A percentile compares a stretch with the other conserved stretches of the same genome.
These are phyloP conservation scores for Cladorrhinum samala DNA, from an alignment of 495 filamentous ascomycete genomes.

Conservation along the genomic window DNA sequence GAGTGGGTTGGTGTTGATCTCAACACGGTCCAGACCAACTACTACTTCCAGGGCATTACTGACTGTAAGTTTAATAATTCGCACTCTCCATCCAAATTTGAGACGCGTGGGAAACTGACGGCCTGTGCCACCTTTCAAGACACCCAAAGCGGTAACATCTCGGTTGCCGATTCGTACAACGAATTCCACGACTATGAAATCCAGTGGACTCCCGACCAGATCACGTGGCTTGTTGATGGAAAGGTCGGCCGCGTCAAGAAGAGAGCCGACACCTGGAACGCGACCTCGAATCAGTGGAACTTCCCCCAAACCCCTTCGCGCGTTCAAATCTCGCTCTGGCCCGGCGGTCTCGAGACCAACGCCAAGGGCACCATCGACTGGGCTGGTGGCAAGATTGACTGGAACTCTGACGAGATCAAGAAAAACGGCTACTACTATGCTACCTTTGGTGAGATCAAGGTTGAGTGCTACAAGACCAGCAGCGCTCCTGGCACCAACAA, in stretches of 20 bases:
- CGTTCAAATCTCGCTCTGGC: slow-evolving; percentile 93
- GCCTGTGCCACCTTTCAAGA: slow-evolving; percentile 46
- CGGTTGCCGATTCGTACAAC: slow-evolving; percentile 63
- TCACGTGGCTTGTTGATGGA: slow-evolving; percentile 84
- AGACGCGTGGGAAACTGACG: no score
- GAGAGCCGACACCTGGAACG: slow-evolving; percentile 75
- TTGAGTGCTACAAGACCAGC: slow-evolving; percentile 79
- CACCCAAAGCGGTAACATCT: slow-evolving; percentile 62
- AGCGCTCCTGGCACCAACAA: slow-evolving; percentile 51
- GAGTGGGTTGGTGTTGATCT: slow-evolving; percentile 87
- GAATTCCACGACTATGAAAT: slow-evolving; percentile 89
- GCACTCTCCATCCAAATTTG: no score
- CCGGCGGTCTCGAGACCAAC: slow-evolving; percentile 75
- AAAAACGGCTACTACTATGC: slow-evolving; percentile 85
- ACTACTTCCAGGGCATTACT: slow-evolving; percentile 90
- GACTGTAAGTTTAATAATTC: slow-evolving; percentile 72
- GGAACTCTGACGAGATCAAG: slow-evolving; percentile 76
- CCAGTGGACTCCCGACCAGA: slow-evolving; percentile 79
- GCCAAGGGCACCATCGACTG: slow-evolving; percentile 80
- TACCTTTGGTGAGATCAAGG: slow-evolving; percentile 64
- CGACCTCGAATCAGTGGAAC: slow-evolving; percentile 71
- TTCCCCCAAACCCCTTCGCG: slow-evolving; percentile 93
- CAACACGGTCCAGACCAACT: slow-evolving; percentile 80
- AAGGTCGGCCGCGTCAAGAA: slow-evolving; percentile 64
- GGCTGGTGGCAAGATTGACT: slow-evolving; percentile 87